Evolutionary conservation across 1,139 yeast species (phyloP), one percentile per base, ranked within the genome.

Genomic region (Suhomyces atakaporum): DNA sequence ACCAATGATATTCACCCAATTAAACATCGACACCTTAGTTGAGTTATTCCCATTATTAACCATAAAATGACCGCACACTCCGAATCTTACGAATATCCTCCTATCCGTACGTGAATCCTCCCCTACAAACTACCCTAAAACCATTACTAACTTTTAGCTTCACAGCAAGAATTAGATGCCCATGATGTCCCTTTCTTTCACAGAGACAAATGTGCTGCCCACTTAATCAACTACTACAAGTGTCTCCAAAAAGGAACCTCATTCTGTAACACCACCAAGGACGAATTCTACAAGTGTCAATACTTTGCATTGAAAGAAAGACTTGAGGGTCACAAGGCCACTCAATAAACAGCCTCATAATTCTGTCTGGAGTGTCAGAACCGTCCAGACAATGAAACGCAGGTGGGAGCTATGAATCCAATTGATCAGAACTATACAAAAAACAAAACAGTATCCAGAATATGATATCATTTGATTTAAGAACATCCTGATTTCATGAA

Each of bases 201-300:
- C 56, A 65, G 77, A 58, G 77, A 71, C 52, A 63, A 59, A 42
- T 71, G 77, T 58, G 76, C 77, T 30, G 63, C 72, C 33, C 73
- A 61, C 45, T 64, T 69, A 49, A 70, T 71, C 43, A 57, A 60
- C 38, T 71, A 71, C 57, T 71, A 67, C 51, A 63, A 69, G 46
- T 71, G 77, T 50, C 69, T 71, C 39, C 69, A 67, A 47, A 70
- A 69, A 50, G 77, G 76, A 2, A 65, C 69, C 13, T 64, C 73
- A 2, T 71, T 63, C 51, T 71, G 77, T 44, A 49, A 54, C 32
- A 53, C 51, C 29, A 58, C 75, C 42, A 71, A 71, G 56, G 76
- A 70, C 43, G 70, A 62, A 44, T 70, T 70, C 49, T 71, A 69
- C 60, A 68, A 71, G 52, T 71, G 77, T 49, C 75, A 69, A 50